phyloP scores from a whole-genome alignment of 2,329 filamentous ascomycete species.

The Neofusicoccum sp. region DNA sequence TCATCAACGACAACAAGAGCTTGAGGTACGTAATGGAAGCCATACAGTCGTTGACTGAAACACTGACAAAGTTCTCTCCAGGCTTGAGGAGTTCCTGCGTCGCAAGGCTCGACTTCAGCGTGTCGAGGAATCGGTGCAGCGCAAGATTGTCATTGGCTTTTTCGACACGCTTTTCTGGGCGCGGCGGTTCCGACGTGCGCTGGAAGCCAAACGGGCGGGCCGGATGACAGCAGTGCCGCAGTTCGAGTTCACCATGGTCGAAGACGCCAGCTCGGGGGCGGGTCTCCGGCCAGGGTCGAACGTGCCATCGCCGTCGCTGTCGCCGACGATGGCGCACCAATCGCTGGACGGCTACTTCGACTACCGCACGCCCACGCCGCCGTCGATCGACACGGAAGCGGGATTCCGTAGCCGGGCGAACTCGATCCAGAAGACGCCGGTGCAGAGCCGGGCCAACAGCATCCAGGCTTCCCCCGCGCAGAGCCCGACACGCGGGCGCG shows the following conservation, averaged over 20 bases:
- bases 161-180: slow-evolving; percentile 93
- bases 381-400: not conserved
- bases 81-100: slow-evolving; percentile 89
- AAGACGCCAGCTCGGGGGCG: slow-evolving; percentile 59
- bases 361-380: not conserved
- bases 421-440: slow-evolving; percentile 39
- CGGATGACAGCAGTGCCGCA: slow-evolving; percentile 77
- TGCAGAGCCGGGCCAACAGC: slow-evolving; percentile 35
- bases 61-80: slow-evolving; percentile 31
- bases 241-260: slow-evolving; percentile 68
- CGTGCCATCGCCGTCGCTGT: slow-evolving; percentile 29
- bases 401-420: slow-evolving; percentile 33
- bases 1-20: slow-evolving; percentile 97
- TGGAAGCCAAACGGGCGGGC: slow-evolving; percentile 69
- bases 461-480: slow-evolving; percentile 38
- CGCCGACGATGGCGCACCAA: slow-evolving; percentile 18
- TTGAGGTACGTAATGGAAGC: slow-evolving; percentile 61
- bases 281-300: slow-evolving; percentile 22
- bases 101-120: slow-evolving; percentile 86
- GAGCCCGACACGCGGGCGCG: slow-evolving; percentile 8
- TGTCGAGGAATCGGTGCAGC: slow-evolving; percentile 89
- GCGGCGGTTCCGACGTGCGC: slow-evolving; percentile 72
- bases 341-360: slow-evolving; percentile 3
- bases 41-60: not conserved
- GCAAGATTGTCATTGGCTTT: slow-evolving; percentile 88